Evolutionary conservation across 164 flowering plant species (phyloP).

Genomic region (Cinnamomum micranthum): DNA sequence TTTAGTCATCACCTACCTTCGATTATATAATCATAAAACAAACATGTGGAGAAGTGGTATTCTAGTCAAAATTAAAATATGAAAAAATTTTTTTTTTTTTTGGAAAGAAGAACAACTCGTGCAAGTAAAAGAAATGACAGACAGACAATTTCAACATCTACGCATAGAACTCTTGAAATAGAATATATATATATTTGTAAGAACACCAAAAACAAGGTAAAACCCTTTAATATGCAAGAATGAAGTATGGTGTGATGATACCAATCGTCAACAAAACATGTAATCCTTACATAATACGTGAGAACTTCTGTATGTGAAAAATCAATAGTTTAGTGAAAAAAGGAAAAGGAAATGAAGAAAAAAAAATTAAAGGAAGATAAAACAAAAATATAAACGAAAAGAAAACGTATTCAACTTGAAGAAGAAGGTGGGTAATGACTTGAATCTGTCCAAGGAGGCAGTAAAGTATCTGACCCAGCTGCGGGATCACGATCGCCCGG

Average conservation of each 20-base stretch:
- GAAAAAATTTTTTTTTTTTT: not conserved
- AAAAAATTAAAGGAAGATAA: not conserved
- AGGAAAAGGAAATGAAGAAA: not conserved
- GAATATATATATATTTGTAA: too few relatives aligned
- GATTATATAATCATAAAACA: too few relatives aligned
- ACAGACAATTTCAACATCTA: too few relatives aligned
- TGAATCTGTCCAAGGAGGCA: not conserved
- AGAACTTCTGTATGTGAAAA: not conserved
- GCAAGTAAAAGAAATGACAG: not conserved
- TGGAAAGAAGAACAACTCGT: not conserved
- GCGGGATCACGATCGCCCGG: not conserved
- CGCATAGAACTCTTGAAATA: too few relatives aligned
- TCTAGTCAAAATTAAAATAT: not conserved
- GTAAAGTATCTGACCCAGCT: not conserved
- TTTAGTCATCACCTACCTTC: not conserved
- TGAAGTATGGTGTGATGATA: not conserved
- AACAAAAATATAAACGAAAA: not conserved
- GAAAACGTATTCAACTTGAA: not conserved
- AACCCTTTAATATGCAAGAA: not conserved
- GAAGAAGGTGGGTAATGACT: conserved; percentile 1
- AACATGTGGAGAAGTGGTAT: not conserved
- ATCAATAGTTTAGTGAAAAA: not conserved
- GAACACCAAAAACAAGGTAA: too few relatives aligned
- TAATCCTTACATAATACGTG: not conserved
- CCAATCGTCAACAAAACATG: not conserved